Base-by-base conservation (phyloP, 1,284 basidiomycete species). In the Pseudozyma flocculosa region DNA sequence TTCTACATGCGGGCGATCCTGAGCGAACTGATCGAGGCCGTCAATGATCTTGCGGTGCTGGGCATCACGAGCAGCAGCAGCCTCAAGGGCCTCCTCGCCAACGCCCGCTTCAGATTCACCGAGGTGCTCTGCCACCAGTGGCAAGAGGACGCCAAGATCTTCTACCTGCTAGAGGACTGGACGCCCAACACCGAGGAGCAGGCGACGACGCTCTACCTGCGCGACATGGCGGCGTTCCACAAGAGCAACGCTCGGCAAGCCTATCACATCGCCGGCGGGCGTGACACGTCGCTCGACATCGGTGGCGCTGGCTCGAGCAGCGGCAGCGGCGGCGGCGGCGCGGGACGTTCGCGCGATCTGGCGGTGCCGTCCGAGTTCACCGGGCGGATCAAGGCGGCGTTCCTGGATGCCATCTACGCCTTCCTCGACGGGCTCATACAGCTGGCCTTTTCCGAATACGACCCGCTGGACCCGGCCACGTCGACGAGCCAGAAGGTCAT, bases 111-210 rank as follows among this genome's bases (percentile, higher is more conserved):
- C 89, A 85, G 86, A 64, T 92, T 97, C 78, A 86, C 86, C 45
- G 90, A 94, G 72, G 84, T 89, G 26, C 82, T 97, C 18, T 85
- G 88, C 43, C 82, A 82, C 19, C 82, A 85, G 11, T 99, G 95
- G 95, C 77, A 89, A 40, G 83, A 87, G 24, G 94, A 99, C 75
- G 87, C 93, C 0, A 85, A 86, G 56, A 79, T 88, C 10, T 88
- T 97, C 73, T 88, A 92, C 78, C 82, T 86, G 52, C 83, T 97
- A 19, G 95, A 98, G 76, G 85, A 86, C 39, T 97, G 93, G 92
- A 81, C 84, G 14, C 81, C 85, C 1, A 87, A 85, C 55, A 59
- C 81, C 4, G 76, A 81, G 24, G 75, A 80, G 47, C 63, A 72
- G 40, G 68, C 81, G 0, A 82, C 81, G 0, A 84, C 83, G 4